phyloP scores from a whole-genome alignment of 2,329 filamentous ascomycete genomes.

The Ambrosiella cleistominuta region DNA sequence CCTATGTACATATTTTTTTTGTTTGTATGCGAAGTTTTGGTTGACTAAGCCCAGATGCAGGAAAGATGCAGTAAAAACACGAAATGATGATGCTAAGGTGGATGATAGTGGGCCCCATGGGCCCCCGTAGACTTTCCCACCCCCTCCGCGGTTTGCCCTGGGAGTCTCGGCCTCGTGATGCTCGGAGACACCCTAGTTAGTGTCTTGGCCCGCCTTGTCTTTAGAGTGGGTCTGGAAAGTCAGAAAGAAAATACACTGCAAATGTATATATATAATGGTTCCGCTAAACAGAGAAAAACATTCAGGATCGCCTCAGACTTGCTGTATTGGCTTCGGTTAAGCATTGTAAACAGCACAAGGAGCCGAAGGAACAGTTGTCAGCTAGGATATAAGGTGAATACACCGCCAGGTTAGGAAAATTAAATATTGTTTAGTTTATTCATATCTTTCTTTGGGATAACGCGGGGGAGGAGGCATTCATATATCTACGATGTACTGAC shows the following conservation, averaged over 20 bases:
- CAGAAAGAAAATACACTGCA: too few species aligned
- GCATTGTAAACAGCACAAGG: not conserved
- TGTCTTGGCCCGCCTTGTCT: too few species aligned
- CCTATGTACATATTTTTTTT: too few species aligned
- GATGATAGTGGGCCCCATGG: not conserved
- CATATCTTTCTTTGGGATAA: too few species aligned
- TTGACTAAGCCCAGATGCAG: not conserved
- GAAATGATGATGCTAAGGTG: not conserved
- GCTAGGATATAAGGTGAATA: not conserved
- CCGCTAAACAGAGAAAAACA: not conserved
- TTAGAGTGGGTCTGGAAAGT: too few species aligned
- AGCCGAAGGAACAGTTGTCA: not conserved
- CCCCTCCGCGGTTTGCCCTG: not conserved
- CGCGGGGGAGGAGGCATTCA: too few species aligned
- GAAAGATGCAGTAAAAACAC: not conserved
- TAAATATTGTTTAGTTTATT: too few species aligned
- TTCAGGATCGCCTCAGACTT: not conserved
- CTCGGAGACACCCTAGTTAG: not conserved
- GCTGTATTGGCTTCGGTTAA: not conserved
- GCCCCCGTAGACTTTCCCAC: not conserved
- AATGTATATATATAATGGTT: too few species aligned
- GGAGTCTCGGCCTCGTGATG: not conserved
- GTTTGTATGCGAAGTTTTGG: not conserved
- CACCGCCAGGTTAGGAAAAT: too few species aligned
- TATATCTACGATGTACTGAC: too few species aligned